Conservation (phyloP, 129 eudicot genomes). For the Gnaphalium uliginosum region DNA sequence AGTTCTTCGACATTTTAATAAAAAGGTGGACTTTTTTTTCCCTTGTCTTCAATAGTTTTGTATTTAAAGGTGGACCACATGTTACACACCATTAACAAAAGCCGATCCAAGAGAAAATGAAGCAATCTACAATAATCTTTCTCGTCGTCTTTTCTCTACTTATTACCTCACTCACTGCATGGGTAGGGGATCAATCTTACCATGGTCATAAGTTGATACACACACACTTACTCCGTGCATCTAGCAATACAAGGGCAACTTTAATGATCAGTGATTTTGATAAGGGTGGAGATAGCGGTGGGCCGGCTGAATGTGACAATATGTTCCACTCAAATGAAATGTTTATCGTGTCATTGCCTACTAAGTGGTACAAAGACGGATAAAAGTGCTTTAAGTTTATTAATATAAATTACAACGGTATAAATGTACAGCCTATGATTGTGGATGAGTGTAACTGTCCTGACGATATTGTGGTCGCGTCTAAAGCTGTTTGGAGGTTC, state of each 20-base stretch:
- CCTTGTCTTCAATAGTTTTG: no score
- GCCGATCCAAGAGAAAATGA: neutral
- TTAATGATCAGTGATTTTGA: neutral
- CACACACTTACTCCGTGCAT: neutral
- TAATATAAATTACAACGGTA: neutral
- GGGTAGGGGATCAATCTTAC: neutral
- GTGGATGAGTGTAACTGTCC: neutral
- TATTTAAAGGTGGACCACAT: no score
- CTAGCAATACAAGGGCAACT: neutral
- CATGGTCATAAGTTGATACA: neutral
- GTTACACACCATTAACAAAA: neutral
- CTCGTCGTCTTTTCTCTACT: neutral
- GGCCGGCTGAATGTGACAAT: neutral
- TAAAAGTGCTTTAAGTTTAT: neutral
- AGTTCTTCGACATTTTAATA: no score
- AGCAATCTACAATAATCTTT: neutral
- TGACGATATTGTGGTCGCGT: conserved; percentile 25
- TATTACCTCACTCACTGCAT: neutral
- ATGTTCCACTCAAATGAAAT: neutral
- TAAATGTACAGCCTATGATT: neutral
- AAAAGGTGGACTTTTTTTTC: no score
- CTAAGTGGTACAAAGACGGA: neutral
- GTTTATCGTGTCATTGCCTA: neutral
- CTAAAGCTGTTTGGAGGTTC: conserved; percentile 22
- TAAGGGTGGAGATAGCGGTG: neutral